Percentiles rank a stretch among this genome's conserved stretches.
Conservation (phyloP, 108 stramenopile species). For the Pseudonitzschia delicatissima region DNA sequence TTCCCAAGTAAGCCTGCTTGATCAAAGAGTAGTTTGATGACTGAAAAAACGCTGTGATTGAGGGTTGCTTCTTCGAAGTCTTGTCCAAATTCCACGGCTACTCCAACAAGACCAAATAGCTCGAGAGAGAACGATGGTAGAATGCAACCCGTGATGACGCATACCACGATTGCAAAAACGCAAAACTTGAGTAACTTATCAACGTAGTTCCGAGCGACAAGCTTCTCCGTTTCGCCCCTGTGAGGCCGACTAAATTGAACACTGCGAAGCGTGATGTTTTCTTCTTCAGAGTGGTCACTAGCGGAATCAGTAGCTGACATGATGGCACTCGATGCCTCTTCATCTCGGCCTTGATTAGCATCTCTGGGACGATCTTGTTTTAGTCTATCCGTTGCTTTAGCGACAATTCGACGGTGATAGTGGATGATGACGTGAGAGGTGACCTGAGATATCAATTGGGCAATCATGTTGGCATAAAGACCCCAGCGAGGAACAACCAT, state of each 20-base stretch:
- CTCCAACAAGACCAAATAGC: conserved; percentile 63
- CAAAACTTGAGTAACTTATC: conserved; percentile 30
- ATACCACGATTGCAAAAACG: conserved; percentile 26
- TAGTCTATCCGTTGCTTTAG: conserved; percentile 24
- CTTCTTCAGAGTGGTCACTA: neutral
- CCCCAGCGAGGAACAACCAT: conserved; percentile 81
- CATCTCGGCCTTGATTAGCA: neutral
- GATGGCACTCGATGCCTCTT: neutral
- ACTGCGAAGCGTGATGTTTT: conserved; percentile 8
- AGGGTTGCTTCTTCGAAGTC: conserved; percentile 56
- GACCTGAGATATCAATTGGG: conserved; percentile 72
- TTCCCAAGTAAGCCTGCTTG: conserved; percentile 59
- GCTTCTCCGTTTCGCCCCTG: conserved; percentile 33
- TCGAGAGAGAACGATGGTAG: conserved; percentile 64
- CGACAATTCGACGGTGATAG: conserved; percentile 63
- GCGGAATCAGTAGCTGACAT: neutral
- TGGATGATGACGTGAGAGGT: conserved; percentile 80
- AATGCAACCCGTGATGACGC: conserved; percentile 57
- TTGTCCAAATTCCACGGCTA: conserved; percentile 72
- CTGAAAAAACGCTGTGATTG: conserved; percentile 54
- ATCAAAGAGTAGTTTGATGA: conserved; percentile 63
- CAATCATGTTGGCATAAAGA: conserved; percentile 79
- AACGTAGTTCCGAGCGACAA: conserved; percentile 36
- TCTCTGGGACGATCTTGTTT: neutral
- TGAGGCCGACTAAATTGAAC: conserved; percentile 41